phyloP scores from a whole-genome alignment of 164 flowering plant species.

The Magnolia sinica region DNA sequence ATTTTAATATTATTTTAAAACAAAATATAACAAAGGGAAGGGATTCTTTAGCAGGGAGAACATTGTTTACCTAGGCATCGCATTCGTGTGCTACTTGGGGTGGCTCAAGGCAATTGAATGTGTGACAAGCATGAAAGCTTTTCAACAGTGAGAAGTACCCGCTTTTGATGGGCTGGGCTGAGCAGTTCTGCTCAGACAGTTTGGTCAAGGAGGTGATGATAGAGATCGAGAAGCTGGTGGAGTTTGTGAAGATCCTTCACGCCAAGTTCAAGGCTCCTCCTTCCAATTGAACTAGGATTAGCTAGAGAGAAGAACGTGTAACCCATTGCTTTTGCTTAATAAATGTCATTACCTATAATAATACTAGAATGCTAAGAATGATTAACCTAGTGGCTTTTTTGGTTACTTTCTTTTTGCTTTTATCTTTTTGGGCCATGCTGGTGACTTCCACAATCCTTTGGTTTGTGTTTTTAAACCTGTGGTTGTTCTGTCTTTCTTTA shows the following conservation, averaged over 20 bases:
- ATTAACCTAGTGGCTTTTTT: too few relatives aligned
- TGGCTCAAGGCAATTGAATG: conserved; percentile 42
- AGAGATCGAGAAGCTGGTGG: conserved; percentile 45
- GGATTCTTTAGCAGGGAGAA: conserved; percentile 59
- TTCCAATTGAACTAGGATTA: not conserved
- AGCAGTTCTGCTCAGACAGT: conserved; percentile 35
- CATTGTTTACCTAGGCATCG: conserved; percentile 56
- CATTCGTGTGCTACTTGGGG: conserved; percentile 46
- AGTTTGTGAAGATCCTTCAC: conserved; percentile 25
- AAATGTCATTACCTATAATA: too few relatives aligned
- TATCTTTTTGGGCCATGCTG: too few relatives aligned
- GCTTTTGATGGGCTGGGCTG: conserved; percentile 42
- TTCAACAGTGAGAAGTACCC: conserved; percentile 43
- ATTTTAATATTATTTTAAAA: too few relatives aligned
- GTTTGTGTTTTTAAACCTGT: too few relatives aligned
- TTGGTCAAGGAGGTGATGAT: conserved; percentile 56
- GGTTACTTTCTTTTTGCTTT: too few relatives aligned
- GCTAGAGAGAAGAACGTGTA: not conserved
- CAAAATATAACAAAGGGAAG: too few relatives aligned
- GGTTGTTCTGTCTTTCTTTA: too few relatives aligned
- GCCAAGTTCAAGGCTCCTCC: conserved; percentile 10
- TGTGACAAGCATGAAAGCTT: conserved; percentile 23
- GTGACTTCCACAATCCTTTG: too few relatives aligned
- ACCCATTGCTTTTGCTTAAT: not conserved
- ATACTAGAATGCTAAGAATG: not conserved